Evolutionary conservation across 805 yeast species (phyloP).

Genomic region (Grigorovia transvaalensis): DNA sequence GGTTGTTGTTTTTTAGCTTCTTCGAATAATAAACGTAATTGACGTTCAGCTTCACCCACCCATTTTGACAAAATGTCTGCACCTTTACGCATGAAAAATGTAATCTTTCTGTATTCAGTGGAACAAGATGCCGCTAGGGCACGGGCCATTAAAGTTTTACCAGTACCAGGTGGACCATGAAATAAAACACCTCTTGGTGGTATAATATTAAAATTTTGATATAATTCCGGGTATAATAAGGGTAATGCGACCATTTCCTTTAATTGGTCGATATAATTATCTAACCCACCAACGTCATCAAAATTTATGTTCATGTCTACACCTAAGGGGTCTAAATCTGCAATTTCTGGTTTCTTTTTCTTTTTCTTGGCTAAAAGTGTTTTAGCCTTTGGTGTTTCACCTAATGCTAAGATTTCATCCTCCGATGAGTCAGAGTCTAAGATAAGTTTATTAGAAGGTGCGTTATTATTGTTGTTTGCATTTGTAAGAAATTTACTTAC

Average conservation of each 20-base stretch:
- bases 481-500: conserved; percentile 12
- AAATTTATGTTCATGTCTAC: conserved; percentile 79
- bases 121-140: conserved; percentile 95
- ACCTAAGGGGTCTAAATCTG: conserved; percentile 91
- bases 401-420: conserved; percentile 44
- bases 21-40: conserved; percentile 78
- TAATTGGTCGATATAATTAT: conserved; percentile 78
- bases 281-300: conserved; percentile 83
- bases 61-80: conserved; percentile 95
- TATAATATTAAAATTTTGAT: conserved; percentile 78
- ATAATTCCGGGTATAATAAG: conserved; percentile 83
- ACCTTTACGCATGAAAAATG: conserved; percentile 97
- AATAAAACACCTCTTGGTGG: conserved; percentile 96
- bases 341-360: conserved; percentile 45
- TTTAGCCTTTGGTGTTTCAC: conserved; percentile 30
- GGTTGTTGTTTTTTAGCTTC: conserved; percentile 96
- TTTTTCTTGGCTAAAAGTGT: conserved; percentile 28
- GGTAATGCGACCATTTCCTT: conserved; percentile 97
- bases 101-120: conserved; percentile 71
- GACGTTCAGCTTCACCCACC: conserved; percentile 99
- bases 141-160: conserved; percentile 95
- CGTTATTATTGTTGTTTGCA: conserved; percentile 20
- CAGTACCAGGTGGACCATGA: conserved; percentile 99
- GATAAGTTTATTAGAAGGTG: conserved; percentile 21
- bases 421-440: conserved; percentile 54